Evolutionary conservation across 1,139 yeast species (phyloP).

Genomic region (Blastobotrys malaysiensis): DNA sequence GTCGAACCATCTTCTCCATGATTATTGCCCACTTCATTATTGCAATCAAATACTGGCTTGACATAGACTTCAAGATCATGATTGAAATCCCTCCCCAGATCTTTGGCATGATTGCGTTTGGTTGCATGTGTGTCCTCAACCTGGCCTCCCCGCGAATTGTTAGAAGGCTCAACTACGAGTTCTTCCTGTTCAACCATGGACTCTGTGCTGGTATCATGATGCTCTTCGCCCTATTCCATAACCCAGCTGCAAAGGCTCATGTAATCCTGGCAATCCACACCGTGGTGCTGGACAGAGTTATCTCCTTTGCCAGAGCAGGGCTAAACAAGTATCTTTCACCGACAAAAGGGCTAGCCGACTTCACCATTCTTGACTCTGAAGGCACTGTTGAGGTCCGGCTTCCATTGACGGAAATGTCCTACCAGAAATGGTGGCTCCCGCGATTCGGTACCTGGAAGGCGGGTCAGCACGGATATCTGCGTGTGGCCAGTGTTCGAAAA

Average conservation of each 20-base stretch:
- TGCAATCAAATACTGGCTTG: constrained; percentile 40
- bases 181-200: constrained; percentile 44
- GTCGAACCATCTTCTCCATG: constrained; percentile 39
- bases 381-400: constrained; percentile 29
- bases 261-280: constrained; percentile 43
- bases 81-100: constrained; percentile 46
- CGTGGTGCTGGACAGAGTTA: constrained; percentile 43
- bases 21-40: constrained; percentile 39
- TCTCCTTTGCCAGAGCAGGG: constrained; percentile 33
- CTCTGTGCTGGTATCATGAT: constrained; percentile 42
- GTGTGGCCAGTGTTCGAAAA: constrained; percentile 37
- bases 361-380: constrained; percentile 37
- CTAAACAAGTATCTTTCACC: constrained; percentile 39
- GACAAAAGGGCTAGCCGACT: constrained; percentile 37
- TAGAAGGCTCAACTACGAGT: constrained; percentile 41
- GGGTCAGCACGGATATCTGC: constrained; percentile 44
- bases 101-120: constrained; percentile 46
- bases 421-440: constrained; percentile 38
- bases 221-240: constrained; percentile 43
- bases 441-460: constrained; percentile 43
- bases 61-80: constrained; percentile 39
- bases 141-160: constrained; percentile 39
- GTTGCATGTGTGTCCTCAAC: constrained; percentile 37
- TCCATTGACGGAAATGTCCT: constrained; percentile 15
- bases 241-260: constrained; percentile 35